Evolutionary conservation across 1,139 yeast species (phyloP).

Genomic region (Protomyces arabidopsidicola): DNA sequence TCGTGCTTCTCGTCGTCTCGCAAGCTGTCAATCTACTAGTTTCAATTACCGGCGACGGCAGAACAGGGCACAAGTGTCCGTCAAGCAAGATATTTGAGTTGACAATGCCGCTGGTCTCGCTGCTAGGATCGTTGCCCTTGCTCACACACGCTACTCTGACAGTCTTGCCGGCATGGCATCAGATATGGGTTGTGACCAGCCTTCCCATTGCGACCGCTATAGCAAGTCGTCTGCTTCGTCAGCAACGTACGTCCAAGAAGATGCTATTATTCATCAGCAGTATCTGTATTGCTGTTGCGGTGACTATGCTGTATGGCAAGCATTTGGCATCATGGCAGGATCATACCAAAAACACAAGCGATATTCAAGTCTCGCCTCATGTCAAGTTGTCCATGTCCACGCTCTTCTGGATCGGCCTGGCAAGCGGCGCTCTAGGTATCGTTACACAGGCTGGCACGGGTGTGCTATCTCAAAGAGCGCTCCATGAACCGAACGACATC

Average conservation of each 20-base stretch:
- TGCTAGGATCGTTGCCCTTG: constrained; percentile 1
- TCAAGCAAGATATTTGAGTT: neutral
- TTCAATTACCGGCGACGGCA: constrained; percentile 1
- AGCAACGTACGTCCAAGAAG: neutral
- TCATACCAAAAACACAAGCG: neutral
- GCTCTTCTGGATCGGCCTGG: neutral
- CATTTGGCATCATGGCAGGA: neutral
- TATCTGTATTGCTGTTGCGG: neutral
- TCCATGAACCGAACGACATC: constrained; percentile 2
- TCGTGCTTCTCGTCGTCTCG: constrained; percentile 1
- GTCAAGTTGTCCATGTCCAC: neutral
- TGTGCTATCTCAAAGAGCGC: constrained; percentile 1
- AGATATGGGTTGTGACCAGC: neutral
- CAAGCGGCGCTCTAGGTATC: constrained; percentile 4
- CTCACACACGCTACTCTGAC: constrained; percentile 1
- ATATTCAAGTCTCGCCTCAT: neutral
- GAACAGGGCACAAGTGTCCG: neutral
- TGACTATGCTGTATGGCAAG: neutral
- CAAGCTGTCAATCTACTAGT: neutral
- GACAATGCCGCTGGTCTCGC: constrained; percentile 3
- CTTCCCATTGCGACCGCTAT: neutral
- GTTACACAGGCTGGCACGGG: constrained; percentile 2
- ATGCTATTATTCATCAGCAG: neutral
- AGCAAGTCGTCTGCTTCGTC: neutral
- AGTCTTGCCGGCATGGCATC: constrained; percentile 6